Base-by-base conservation (phyloP, 140 eudicot species). In the Bidens hawaiensis region DNA sequence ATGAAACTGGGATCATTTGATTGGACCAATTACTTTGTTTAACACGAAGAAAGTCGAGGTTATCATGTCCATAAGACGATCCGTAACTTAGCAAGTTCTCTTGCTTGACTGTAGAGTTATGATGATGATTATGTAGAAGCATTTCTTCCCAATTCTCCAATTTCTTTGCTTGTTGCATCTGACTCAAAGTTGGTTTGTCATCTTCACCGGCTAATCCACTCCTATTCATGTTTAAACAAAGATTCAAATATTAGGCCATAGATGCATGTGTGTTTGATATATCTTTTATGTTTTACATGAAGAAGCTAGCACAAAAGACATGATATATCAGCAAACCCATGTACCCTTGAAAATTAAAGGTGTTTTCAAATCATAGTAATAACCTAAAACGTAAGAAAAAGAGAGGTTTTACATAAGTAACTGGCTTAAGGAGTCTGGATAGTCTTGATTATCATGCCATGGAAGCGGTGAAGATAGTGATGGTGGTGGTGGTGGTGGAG, bases 381-480 rank as follows among this genome's bases (percentile, higher is more conserved):
- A 62, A 62, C 18, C 18, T 30, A 65, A 52, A 64, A 30, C 8
- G 45, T 69, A 52, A 43, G 67, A 69, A 60, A 45, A 65, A 75
- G 68, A 66, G 75, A 70, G 49, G 62, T 51, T 24, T 43, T 89
- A 89, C 97, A 85, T 71, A 69, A 89, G 89, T 13, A 89, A 82
- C 54, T 89, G 91, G 81, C 88, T 80, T 80, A 85, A 78, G 48
- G 97, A 85, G 56, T 89, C 95, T 0, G 95, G 97, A 33, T 80
- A 63, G 4, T 72, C 83, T 10, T 85, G 84, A 60, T 49, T 51
- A 72, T 73, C 45, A 51, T 73, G 75, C 87, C 88, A 84, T 23
- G 82, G 72, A 46, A 78, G 43, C 2, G 64, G 58, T 16, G 76
- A 43, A 67, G 68, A 28, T 38, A 68, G 71, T 16, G 45, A 5